Conservation (phyloP, 2,329 filamentous ascomycete species). For the Paecilomyces sp. region DNA sequence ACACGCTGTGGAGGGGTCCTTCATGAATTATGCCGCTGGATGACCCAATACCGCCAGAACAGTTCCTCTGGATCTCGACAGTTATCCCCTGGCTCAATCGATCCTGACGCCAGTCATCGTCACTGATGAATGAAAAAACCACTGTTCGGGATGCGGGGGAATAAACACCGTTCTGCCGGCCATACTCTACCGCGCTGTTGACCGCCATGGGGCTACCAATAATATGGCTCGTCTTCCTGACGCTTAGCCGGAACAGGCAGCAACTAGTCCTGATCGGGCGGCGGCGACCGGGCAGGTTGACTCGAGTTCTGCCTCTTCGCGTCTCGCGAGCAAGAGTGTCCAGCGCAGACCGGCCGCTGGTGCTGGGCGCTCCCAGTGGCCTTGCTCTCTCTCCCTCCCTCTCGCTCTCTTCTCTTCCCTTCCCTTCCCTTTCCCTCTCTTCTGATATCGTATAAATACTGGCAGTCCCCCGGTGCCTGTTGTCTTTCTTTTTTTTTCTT, state of each 20-base stretch:
- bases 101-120: conserved; percentile 3
- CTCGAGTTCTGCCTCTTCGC: not conserved
- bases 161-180: not conserved
- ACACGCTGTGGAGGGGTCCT: not conserved
- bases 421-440: not conserved
- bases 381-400: not conserved
- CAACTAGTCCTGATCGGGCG: not conserved
- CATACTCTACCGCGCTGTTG: not conserved
- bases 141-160: not conserved
- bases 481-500: not conserved
- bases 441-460: not conserved
- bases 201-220: not conserved
- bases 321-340: not conserved
- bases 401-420: not conserved
- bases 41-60: not conserved
- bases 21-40: not conserved
- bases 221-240: not conserved
- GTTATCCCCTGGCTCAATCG: not conserved
- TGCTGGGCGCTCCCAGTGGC: not conserved
- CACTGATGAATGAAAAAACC: conserved; percentile 9
- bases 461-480: not conserved
- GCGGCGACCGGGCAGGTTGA: not conserved
- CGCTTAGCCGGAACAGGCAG: not conserved
- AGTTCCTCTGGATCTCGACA: not conserved
- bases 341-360: not conserved